Base-by-base conservation (phyloP, 1,139 yeast species). In the Protomyces inundatus region DNA sequence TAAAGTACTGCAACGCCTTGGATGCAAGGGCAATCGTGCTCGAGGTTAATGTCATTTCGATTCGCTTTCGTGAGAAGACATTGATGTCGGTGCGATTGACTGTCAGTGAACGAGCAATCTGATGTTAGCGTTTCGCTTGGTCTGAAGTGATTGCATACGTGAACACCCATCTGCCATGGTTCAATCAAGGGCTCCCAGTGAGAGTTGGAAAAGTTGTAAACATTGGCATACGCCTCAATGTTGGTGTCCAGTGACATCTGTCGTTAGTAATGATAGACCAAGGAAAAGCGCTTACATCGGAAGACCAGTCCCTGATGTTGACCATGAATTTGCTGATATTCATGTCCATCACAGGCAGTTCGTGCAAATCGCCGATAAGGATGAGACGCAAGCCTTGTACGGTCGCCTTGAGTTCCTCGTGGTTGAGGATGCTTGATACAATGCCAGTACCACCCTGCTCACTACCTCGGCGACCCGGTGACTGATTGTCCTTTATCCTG, bases 121-220 rank as follows among this genome's bases (percentile, higher is more conserved):
- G 32, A 7, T n/a, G 71, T 66, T 34, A 40, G 56, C 34, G 4
- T n/a, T 34, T 9, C 0, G 16, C 35, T 42, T 9, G 7, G 14
- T 1, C 30, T 14, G 37, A 57, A 74, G 71, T 2, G 77, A 76
- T 67, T 82, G 0, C 88, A 79, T 1, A 88, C 84, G 73, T 88
- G 90, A 16, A 90, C 74, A 0, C 90, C 85, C 62, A 93, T 78
- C 9, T 91, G 87, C 89, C 96, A 88, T 0, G 93, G 86, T 70
- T 95, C 98, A 58, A 93, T 74, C 55, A 95, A 77, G 0, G 98
- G 98, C 70, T 95, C 98, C 99, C 99, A 95, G 0, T 95, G 84
- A 0, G 98, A 90, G 69, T 90, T 84, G 0, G 97, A 84, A 72
- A 91, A 91, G 73, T 93, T 93, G 78, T 87, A 93, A 33, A 91